These are phyloP conservation scores for Penicillium pancosmium DNA, from an alignment of 495 filamentous ascomycete species.

Conservation along the genomic window DNA sequence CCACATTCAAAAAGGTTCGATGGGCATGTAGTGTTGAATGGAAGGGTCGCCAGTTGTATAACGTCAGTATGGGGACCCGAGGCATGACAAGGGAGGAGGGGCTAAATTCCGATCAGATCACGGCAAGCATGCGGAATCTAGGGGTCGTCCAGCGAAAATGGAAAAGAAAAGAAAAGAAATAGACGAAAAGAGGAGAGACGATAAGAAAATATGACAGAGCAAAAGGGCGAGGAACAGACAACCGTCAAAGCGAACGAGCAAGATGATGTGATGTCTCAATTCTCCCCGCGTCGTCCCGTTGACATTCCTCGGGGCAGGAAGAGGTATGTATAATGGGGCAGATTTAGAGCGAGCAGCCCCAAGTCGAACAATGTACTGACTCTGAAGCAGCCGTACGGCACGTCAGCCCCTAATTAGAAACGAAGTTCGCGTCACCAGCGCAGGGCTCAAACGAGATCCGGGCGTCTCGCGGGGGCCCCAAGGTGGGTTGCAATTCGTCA, in stretches of 20 bases:
- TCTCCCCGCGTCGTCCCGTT: slow-evolving; percentile 24
- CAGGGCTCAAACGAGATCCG: slow-evolving; percentile 16
- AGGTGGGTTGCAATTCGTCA: slow-evolving; percentile 28
- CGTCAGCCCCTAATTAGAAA: slow-evolving; percentile 23
- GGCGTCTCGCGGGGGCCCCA: slow-evolving; percentile 15
- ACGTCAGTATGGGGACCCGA: slow-evolving; percentile 20
- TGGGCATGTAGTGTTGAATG: slow-evolving; percentile 23
- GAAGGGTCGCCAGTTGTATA: slow-evolving; percentile 13
- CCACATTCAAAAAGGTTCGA: slow-evolving; percentile 15
- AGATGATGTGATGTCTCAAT: slow-evolving; percentile 27
- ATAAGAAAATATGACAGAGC: background rate
- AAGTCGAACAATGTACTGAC: slow-evolving; percentile 3
- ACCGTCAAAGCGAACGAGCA: background rate
- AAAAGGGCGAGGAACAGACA: background rate
- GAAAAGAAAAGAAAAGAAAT: background rate
- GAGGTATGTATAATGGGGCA: slow-evolving; percentile 15
- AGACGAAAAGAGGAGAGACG: background rate
- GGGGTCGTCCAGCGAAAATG: slow-evolving; percentile 18
- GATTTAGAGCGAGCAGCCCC: background rate
- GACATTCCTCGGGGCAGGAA: slow-evolving; percentile 13
- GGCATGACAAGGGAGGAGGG: slow-evolving; percentile 28
- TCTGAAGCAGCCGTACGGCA: slow-evolving; percentile 9
- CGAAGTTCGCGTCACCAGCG: slow-evolving; percentile 19
- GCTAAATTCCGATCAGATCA: slow-evolving; percentile 26
- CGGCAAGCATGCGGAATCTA: slow-evolving; percentile 25